Conservation (phyloP, 2,329 filamentous ascomycete genomes). For the Decorospora gaudefroyi region DNA sequence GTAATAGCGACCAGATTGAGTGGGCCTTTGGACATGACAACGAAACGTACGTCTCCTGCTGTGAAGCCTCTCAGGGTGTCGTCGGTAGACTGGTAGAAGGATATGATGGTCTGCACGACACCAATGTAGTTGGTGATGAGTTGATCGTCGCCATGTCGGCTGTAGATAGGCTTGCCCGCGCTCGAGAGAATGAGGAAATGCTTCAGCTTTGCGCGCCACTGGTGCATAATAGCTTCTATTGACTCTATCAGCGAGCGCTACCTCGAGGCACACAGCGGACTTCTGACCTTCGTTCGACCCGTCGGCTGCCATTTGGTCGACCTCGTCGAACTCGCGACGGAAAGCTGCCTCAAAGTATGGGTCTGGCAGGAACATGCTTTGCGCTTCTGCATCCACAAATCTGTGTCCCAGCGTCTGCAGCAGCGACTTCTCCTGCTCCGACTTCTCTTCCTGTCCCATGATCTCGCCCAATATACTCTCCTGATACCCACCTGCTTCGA, state of each 20-base stretch:
- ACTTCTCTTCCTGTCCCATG: constrained; percentile 64
- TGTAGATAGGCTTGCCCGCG: constrained; percentile 96
- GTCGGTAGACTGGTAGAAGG: constrained; percentile 83
- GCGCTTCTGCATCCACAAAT: constrained; percentile 57
- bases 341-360: constrained; percentile 66
- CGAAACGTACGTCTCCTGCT: constrained; percentile 83
- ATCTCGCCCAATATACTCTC: constrained; percentile 81
- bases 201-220: constrained; percentile 92
- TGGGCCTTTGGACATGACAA: constrained; percentile 81
- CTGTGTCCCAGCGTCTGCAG: constrained; percentile 70
- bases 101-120: constrained; percentile 95
- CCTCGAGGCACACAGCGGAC: constrained; percentile 27
- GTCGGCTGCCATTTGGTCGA: constrained; percentile 63
- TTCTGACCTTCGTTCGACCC: constrained; percentile 64
- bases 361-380: constrained; percentile 55
- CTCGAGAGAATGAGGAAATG: constrained; percentile 97
- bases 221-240: constrained; percentile 59
- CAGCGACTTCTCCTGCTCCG: constrained; percentile 64
- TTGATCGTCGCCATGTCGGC: constrained; percentile 85
- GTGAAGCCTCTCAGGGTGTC: constrained; percentile 82
- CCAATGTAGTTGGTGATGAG: constrained; percentile 94
- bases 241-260: constrained; percentile 35
- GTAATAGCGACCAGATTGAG: constrained; percentile 94
- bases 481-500: constrained; percentile 69
- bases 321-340: constrained; percentile 74